Percentiles rank a stretch among this genome's conserved stretches.
Evolutionary conservation across 23 red algal genomes (phyloP).

Genomic region (Gracilaria vermiculophylla): DNA sequence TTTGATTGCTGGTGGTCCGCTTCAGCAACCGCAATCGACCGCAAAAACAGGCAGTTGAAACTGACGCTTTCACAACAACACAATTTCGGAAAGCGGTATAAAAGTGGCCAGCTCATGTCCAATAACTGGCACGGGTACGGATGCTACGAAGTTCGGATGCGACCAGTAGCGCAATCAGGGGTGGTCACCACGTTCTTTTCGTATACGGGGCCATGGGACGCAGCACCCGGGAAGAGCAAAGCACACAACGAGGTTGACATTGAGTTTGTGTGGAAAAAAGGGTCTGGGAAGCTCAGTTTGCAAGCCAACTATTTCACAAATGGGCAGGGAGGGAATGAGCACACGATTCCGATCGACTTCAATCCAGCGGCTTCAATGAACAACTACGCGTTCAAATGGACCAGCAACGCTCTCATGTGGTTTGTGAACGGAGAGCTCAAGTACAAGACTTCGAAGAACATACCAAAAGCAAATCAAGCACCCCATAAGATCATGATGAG

Average conservation of each 20-base stretch:
- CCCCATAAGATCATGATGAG: constrained; percentile 41
- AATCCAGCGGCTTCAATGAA: constrained; percentile 4
- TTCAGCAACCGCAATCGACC: neutral
- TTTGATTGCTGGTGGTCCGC: constrained; percentile 59
- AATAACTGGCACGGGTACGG: constrained; percentile 42
- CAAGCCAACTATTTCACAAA: constrained; percentile 63
- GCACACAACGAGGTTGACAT: constrained; percentile 43
- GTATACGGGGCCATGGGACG: constrained; percentile 39
- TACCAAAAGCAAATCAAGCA: constrained; percentile 6
- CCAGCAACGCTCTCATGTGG: constrained; percentile 17
- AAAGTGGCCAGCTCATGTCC: constrained; percentile 16
- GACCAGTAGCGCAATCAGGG: constrained; percentile 22
- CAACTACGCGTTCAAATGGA: constrained; percentile 47
- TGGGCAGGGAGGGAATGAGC: constrained; percentile 12
- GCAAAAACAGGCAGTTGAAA: neutral
- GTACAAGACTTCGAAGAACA: constrained; percentile 23
- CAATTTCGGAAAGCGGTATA: constrained; percentile 20
- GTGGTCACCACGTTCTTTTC: constrained; percentile 49
- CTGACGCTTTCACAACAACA: constrained; percentile 2
- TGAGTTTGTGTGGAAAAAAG: constrained; percentile 31
- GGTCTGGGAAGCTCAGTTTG: constrained; percentile 3
- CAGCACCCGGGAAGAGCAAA: neutral
- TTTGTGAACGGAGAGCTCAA: constrained; percentile 41
- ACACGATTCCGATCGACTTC: constrained; percentile 11
- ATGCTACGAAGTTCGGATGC: constrained; percentile 62